A percentile compares a stretch with the other conserved stretches of the same genome.
These are phyloP conservation scores for Polyplosphaeria fusca DNA, from an alignment of 495 filamentous ascomycete genomes.

Conservation along the genomic window DNA sequence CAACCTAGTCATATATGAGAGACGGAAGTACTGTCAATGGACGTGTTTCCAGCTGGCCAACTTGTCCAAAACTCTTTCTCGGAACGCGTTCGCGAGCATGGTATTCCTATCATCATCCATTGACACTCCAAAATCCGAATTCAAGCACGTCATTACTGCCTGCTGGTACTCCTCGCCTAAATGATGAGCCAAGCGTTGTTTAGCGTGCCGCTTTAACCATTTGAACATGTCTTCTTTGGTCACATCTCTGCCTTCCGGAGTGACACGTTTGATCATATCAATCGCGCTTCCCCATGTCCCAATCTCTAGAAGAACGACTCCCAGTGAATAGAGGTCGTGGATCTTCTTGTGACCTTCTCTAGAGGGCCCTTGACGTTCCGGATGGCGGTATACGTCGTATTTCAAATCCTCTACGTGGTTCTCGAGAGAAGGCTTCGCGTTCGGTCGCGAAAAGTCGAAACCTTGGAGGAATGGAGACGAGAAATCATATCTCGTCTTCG, in stretches of 20 bases:
- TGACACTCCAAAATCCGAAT: not conserved
- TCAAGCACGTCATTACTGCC: not conserved
- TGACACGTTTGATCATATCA: not conserved
- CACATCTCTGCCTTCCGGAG: not conserved
- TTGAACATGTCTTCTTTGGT: not conserved
- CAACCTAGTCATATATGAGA: not conserved
- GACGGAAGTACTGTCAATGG: not conserved
- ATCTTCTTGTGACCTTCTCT: not conserved
- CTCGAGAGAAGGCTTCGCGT: not conserved
- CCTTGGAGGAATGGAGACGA: not conserved
- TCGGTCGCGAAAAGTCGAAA: not conserved
- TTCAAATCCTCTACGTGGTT: not conserved
- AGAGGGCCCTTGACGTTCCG: not conserved
- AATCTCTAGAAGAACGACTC: conserved; percentile 9
- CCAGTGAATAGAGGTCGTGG: conserved; percentile 9
- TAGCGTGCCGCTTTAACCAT: not conserved
- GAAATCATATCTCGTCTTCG: not conserved
- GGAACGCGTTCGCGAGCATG: not conserved
- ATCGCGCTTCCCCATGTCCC: not conserved
- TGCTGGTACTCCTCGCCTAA: not conserved
- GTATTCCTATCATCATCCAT: not conserved
- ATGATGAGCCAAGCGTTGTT: not conserved
- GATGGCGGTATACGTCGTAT: conserved; percentile 1
- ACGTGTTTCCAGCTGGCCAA: not conserved
- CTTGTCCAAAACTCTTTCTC: not conserved